These are phyloP conservation scores for Trichoderma sp. DNA, from an alignment of 2,329 filamentous ascomycete species.

Conservation along the genomic window DNA sequence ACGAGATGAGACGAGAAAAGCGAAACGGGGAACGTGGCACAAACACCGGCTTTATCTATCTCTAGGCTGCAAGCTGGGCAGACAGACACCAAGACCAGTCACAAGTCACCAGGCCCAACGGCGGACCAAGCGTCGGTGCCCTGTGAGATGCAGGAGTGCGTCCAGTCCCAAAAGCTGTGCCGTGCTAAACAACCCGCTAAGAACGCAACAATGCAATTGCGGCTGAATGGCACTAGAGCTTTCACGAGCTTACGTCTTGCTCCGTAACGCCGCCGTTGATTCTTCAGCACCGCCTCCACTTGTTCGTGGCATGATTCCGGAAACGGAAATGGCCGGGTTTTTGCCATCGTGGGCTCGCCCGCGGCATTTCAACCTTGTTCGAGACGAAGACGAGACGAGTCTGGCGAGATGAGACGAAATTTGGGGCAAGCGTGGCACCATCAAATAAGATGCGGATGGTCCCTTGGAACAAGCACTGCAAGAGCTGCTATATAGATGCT, in stretches of 20 bases:
- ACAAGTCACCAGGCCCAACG: background rate
- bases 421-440: background rate
- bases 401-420: background rate
- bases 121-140: conserved; percentile 5
- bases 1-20: background rate
- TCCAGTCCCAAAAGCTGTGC: background rate
- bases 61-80: conserved; percentile 2
- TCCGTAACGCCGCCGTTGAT: background rate
- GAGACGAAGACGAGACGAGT: background rate
- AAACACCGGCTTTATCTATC: background rate
- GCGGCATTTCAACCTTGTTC: background rate
- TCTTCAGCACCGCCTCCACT: conserved; percentile 11
- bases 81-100: background rate
- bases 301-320: conserved; percentile 13
- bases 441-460: background rate
- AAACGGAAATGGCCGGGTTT: conserved; percentile 3
- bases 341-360: background rate
- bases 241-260: background rate
- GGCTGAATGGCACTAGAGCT: conserved; percentile 11
- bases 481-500: background rate
- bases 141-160: conserved; percentile 3
- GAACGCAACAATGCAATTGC: background rate
- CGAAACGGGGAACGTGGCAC: background rate
- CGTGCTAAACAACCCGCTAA: background rate
- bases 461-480: background rate